Conservation (phyloP, 805 yeast species). For the Starmerella bombi region DNA sequence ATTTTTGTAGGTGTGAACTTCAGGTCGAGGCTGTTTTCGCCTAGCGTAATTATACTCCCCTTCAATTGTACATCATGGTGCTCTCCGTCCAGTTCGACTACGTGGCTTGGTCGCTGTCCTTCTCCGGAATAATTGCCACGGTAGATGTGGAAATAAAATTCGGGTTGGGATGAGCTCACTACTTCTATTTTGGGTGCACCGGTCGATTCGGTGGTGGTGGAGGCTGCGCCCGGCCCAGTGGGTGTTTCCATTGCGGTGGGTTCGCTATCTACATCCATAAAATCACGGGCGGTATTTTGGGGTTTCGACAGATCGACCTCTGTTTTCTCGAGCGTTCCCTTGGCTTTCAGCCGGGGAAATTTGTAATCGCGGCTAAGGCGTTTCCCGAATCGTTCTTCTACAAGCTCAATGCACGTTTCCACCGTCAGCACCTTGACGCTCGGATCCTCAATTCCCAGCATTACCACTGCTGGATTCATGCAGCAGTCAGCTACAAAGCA, state of each 20-base stretch:
- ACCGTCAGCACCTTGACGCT: slow-evolving; percentile 53
- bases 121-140: slow-evolving; percentile 15
- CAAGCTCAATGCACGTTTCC: slow-evolving; percentile 75
- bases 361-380: slow-evolving; percentile 47
- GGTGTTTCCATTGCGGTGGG: neutral
- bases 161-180: slow-evolving; percentile 5
- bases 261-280: too few species aligned
- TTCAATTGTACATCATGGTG: slow-evolving; percentile 6
- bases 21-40: neutral
- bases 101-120: slow-evolving; percentile 15
- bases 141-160: slow-evolving; percentile 16
- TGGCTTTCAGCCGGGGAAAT: slow-evolving; percentile 57
- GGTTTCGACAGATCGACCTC: slow-evolving; percentile 19
- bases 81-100: slow-evolving; percentile 17
- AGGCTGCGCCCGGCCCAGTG: neutral
- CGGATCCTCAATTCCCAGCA: slow-evolving; percentile 44
- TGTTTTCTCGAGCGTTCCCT: slow-evolving; percentile 46
- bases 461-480: slow-evolving; percentile 47
- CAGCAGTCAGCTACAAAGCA: slow-evolving; percentile 71
- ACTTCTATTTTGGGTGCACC: slow-evolving; percentile 1
- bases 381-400: slow-evolving; percentile 43
- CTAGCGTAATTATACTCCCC: neutral
- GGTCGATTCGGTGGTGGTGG: neutral
- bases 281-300: neutral
- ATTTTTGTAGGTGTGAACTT: slow-evolving; percentile 1